Evolutionary conservation across 129 eudicot species (phyloP).

Genomic region (sunflower (Helianthus annuus)): HanXRQr2.0-SUNRISE NC_035434.2:77154841-77155340

Average conservation of each 20-base stretch:
- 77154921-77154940: constrained; percentile 58
- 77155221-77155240: too few species aligned
- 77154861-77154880: constrained; percentile 56
- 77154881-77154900: constrained; percentile 35
- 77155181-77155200: too few species aligned
- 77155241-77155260: too few species aligned
- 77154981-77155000: constrained; percentile 70
- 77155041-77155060: constrained; percentile 92
- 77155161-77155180: too few species aligned
- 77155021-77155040: constrained; percentile 94
- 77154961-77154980: constrained; percentile 83
- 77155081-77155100: constrained; percentile 92
- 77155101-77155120: constrained; percentile 5
- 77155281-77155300: too few species aligned
- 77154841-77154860: constrained; percentile 25
- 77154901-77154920: constrained; percentile 88
- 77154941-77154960: constrained; percentile 78
- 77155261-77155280: too few species aligned
- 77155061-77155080: constrained; percentile 81
- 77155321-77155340: too few species aligned
- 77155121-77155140: not conserved
- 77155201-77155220: too few species aligned
- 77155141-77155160: too few species aligned
- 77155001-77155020: constrained; percentile 97
- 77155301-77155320: too few species aligned